Base-by-base conservation (phyloP, 805 yeast species). In the Metschnikowia lunata region DNA sequence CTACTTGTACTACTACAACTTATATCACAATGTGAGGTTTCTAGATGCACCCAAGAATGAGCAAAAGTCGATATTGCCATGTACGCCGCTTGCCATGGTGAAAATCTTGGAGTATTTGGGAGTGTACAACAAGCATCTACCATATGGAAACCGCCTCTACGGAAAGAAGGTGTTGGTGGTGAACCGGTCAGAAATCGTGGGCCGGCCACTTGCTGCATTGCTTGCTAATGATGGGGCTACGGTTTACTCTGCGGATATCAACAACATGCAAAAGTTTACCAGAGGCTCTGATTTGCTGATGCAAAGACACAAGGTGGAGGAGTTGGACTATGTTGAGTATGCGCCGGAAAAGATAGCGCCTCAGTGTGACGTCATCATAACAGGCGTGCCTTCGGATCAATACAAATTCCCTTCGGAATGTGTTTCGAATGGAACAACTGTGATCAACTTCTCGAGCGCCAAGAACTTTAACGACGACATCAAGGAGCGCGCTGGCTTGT, bases 201-300 rank as follows among this genome's bases (percentile, higher is more conserved):
- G 99, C 10, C 80, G 99, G 55, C 99, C 99, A 1, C 71, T 93
- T 47, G 98, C 98, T 30, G 98, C 99, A 0, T 66, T 93, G 31
- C 71, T 93, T 51, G 98, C 99, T 14, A 93, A 93, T 59, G 99
- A 93, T 60, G 99, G 99, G 50, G 99, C 99, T 18, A 84, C 83
- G 1, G 98, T 93, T 2, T 93, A 85, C 63, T 90, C 98, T 1
- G 91, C 82, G 2, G 98, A 93, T 61, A 68, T 93, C 40, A 82
- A 85, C 57, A 86, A 88, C 55, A 81, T 89, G 50, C 98, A 93
- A 64, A 81, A 82, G 62, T 93, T 87, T 67, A 91, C 97, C 15
- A 78, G 99, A 58, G 99, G 99, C 30, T 95, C 88, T 56, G 95
- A 95, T 33, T 72, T 93, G 56, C 80, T 79, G 59, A 79, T 84